Evolutionary conservation across 208 protist species (phyloP), one percentile per base, ranked within the genome.

Genomic region (Trypanosoma caninum): DNA sequence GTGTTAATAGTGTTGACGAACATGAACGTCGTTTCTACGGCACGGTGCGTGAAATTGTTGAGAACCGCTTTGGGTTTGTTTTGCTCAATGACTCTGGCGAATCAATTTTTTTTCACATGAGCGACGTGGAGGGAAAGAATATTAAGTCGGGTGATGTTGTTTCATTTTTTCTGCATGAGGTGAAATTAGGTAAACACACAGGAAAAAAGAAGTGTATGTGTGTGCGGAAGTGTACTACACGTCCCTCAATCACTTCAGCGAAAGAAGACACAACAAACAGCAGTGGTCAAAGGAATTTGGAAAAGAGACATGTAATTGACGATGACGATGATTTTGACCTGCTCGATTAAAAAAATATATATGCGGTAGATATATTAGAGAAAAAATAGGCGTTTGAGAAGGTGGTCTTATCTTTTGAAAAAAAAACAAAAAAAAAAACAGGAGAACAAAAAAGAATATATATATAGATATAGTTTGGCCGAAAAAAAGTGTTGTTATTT

Each of bases 61-160:
- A 59, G 6, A 62, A 37, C 14, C 58, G 67, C 10, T 93, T 80
- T 61, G 83, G 82, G 38, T 93, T 93, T 61, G 69, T 93, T 37
- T 47, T 75, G 0, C 71, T 90, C 46, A 79, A 86, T 57, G 58
- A 78, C 44, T 77, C 65, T 10, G 83, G 87, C 0, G 78, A 86
- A 41, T 90, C 80, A 27, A 77, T 93, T 35, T 90, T 93, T 65
- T 93, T 93, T 34, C 87, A 93, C 62, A 20, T 74, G 50, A 68
- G 55, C 28, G 80, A 87, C 63, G 56, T 57, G 11, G 61, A 41
- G 33, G 44, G 46, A 1, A 38, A 44, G 1, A 40, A 10, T 11
- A 53, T 88, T 37, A 65, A 65, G 51, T 52, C 46, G 27, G 83
- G 81, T 6, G 83, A 89, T 50, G 53, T 61, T 2, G 87, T 93